Base-by-base conservation (phyloP, 179 eudicot species). In the Pouteria campechiana region DNA sequence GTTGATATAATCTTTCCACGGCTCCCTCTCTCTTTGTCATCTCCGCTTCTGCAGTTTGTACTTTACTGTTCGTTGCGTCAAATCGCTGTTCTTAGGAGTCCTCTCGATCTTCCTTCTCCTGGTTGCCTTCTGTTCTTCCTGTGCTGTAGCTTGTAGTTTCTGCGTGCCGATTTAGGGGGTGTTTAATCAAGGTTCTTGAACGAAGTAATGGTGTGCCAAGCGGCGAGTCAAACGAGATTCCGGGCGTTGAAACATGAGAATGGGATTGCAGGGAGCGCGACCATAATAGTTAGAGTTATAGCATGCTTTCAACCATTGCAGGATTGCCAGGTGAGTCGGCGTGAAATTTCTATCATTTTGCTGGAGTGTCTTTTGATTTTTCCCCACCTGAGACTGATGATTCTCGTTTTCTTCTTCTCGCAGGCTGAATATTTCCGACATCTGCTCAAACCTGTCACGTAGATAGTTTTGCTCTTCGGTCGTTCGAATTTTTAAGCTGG, bases 351-450 rank as follows among this genome's bases (percentile, higher is more conserved):
- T n/a, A n/a, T n/a, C n/a, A n/a, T n/a, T n/a, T n/a, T n/a, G n/a
- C n/a, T n/a, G n/a, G n/a, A n/a, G n/a, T n/a, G n/a, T n/a, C n/a
- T n/a, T n/a, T n/a, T n/a, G n/a, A n/a, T n/a, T n/a, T n/a, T n/a
- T n/a, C n/a, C n/a, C n/a, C n/a, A n/a, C n/a, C n/a, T n/a, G n/a
- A n/a, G n/a, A n/a, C n/a, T n/a, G n/a, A n/a, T n/a, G n/a, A 14
- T 37, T 37, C 48, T 48, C 10, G 25, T 13, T 46, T 30, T 12
- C 22, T 35, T 22, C 66, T 70, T 37, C n/a, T n/a, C n/a, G n/a
- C 96, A 90, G 98, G 98, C 98, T 23, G 98, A 90, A 61, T 90
- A 90, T 68, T 90, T 90, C 55, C 90, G 98, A 25, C 90, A 72
- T 30, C 73, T 90, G 76, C 81, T 90, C 31, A 90, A 90, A 64